A percentile compares a stretch with the other conserved stretches of the same genome.
Evolutionary conservation across 1,284 basidiomycete species (phyloP).

Genomic region (Coriolopsis trogii): DNA sequence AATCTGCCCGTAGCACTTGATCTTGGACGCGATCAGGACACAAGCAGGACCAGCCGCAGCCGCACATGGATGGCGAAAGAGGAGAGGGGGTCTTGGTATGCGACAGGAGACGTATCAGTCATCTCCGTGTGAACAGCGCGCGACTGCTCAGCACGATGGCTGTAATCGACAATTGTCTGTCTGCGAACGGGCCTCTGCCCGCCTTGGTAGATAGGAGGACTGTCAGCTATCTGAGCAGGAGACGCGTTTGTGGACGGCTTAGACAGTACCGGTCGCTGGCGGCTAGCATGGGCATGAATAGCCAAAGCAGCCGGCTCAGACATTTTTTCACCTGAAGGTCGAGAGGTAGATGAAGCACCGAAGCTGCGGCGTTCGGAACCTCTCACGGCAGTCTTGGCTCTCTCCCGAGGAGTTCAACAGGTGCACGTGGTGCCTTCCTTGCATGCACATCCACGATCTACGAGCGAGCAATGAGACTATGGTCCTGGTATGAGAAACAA

Average conservation of each 20-base stretch:
- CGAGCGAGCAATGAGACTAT: slow-evolving; percentile 8
- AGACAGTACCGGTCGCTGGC: slow-evolving; percentile 38
- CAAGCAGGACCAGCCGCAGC: slow-evolving; percentile 54
- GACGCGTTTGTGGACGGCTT: slow-evolving; percentile 38
- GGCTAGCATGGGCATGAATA: slow-evolving; percentile 27
- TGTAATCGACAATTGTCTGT: slow-evolving; percentile 54
- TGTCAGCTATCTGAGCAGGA: slow-evolving; percentile 26
- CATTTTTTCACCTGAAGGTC: slow-evolving; percentile 7
- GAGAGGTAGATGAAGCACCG: slow-evolving; percentile 2
- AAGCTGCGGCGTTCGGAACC: slow-evolving; percentile 11
- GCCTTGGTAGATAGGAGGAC: slow-evolving; percentile 18
- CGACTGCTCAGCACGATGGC: slow-evolving; percentile 55
- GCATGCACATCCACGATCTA: slow-evolving; percentile 40
- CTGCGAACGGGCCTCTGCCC: slow-evolving; percentile 43
- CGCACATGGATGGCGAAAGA: slow-evolving; percentile 39
- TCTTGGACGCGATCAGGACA: slow-evolving; percentile 59
- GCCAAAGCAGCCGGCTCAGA: slow-evolving; percentile 33
- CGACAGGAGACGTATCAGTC: slow-evolving; percentile 3
- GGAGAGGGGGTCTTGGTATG: not conserved
- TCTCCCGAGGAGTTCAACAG: slow-evolving; percentile 58
- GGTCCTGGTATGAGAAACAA: too few relatives aligned
- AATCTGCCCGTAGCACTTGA: slow-evolving; percentile 37
- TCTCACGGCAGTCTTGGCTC: slow-evolving; percentile 17
- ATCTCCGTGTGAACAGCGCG: slow-evolving; percentile 26
- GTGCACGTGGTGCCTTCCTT: slow-evolving; percentile 43